Conservation (phyloP, 164 flowering plant species). For the Magnolia sinica region DNA sequence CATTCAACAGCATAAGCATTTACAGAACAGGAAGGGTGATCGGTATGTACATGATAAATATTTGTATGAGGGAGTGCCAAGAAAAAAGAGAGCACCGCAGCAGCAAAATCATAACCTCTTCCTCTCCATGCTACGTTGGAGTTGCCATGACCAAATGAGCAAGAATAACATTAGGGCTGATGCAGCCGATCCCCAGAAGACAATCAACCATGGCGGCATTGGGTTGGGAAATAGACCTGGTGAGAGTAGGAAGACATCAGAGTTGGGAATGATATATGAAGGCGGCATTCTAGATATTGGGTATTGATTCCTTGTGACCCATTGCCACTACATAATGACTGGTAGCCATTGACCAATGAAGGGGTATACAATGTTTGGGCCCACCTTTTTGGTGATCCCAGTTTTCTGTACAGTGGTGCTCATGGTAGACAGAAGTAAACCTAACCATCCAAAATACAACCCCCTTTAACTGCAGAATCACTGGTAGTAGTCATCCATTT, state of each 20-base stretch:
- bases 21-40: conserved; percentile 39
- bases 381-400: too few species aligned
- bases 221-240: conserved; percentile 81
- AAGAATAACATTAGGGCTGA: conserved; percentile 45
- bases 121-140: conserved; percentile 44
- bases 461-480: too few species aligned
- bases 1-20: conserved; percentile 30
- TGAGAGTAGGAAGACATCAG: background rate
- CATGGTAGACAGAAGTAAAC: too few species aligned
- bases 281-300: too few species aligned
- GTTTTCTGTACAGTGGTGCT: too few species aligned
- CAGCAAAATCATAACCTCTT: conserved; percentile 47
- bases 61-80: conserved; percentile 6
- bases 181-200: conserved; percentile 64
- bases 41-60: conserved; percentile 46
- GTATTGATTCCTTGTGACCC: too few species aligned
- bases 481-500: too few species aligned
- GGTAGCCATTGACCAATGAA: too few species aligned
- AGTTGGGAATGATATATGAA: background rate
- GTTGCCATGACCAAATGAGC: conserved; percentile 76
- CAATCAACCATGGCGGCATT: conserved; percentile 79
- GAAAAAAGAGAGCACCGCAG: conserved; percentile 33
- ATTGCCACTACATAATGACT: too few species aligned
- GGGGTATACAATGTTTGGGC: too few species aligned
- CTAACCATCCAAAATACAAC: too few species aligned